A percentile compares a stretch with the other conserved stretches of the same genome.
Evolutionary conservation across 2,329 filamentous ascomycete genomes (phyloP).

Genomic region (Cercospora sojina): DNA sequence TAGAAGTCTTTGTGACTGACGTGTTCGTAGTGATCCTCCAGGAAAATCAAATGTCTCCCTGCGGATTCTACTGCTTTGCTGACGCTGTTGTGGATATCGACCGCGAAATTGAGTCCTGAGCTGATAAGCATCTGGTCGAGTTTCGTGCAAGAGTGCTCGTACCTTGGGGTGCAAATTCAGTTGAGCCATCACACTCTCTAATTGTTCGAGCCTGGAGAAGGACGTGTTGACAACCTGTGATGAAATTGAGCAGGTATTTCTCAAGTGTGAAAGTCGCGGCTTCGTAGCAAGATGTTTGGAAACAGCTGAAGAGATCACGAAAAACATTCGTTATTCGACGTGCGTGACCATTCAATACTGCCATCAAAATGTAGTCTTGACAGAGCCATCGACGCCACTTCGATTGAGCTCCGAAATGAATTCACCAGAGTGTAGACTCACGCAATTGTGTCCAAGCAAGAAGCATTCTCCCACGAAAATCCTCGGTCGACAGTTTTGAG

Average conservation of each 20-base stretch:
- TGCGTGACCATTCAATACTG: background rate
- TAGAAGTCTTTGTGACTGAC: constrained; percentile 43
- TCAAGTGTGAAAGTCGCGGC: background rate
- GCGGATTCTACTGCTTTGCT: constrained; percentile 38
- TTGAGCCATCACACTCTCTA: constrained; percentile 9
- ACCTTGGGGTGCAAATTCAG: constrained; percentile 14
- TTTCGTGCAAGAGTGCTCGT: background rate
- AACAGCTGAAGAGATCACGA: background rate
- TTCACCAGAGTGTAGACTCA: constrained; percentile 19
- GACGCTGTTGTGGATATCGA: constrained; percentile 36
- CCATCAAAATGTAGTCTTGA: background rate
- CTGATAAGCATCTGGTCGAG: background rate
- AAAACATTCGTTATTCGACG: background rate
- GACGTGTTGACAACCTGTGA: constrained; percentile 33
- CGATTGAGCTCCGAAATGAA: background rate
- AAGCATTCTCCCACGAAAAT: constrained; percentile 39
- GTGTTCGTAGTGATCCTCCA: constrained; percentile 40
- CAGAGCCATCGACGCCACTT: background rate
- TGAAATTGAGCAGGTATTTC: background rate
- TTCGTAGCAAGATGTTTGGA: background rate
- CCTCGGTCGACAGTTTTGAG: constrained; percentile 33
- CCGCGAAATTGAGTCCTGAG: constrained; percentile 36
- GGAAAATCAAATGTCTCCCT: constrained; percentile 38
- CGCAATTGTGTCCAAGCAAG: constrained; percentile 45
- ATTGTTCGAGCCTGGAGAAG: constrained; percentile 40